A percentile compares a stretch with the other conserved stretches of the same genome.
Conservation (phyloP, 176 grass and related monocot species). For the Puya raimondii region DNA sequence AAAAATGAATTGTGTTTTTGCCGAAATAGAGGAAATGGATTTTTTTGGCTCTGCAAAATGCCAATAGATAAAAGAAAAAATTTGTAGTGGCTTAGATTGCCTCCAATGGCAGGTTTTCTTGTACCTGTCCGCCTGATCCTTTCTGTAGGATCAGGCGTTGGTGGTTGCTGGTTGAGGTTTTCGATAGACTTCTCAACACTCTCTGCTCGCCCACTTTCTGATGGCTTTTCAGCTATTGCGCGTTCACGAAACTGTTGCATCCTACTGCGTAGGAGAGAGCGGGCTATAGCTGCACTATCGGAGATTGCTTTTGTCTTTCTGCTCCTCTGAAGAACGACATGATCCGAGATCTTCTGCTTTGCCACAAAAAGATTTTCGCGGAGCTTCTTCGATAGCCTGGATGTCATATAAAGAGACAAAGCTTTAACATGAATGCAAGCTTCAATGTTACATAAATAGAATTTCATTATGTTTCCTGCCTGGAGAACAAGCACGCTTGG, state of each 20-base stretch:
- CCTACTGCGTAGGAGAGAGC: constrained; percentile 48
- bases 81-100: not conserved
- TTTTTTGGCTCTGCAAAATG: not conserved
- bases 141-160: constrained; percentile 7
- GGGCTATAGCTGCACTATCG: constrained; percentile 49
- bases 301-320: constrained; percentile 49
- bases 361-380: constrained; percentile 37
- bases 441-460: constrained; percentile 11
- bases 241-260: constrained; percentile 46
- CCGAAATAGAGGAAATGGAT: not conserved
- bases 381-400: constrained; percentile 60
- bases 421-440: constrained; percentile 9
- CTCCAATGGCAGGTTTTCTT: not conserved
- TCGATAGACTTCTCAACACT: constrained; percentile 13
- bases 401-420: constrained; percentile 12
- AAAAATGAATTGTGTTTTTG: no score
- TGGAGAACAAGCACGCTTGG: not conserved
- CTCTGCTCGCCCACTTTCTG: constrained; percentile 19
- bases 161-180: constrained; percentile 14
- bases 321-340: constrained; percentile 39
- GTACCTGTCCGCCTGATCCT: constrained; percentile 13
- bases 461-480: not conserved
- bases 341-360: constrained; percentile 45
- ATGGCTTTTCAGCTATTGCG: constrained; percentile 32
- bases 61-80: not conserved